Evolutionary conservation across 345 rosid genomes (phyloP), one percentile per base, ranked within the genome.

Genomic region (Aquilaria sinensis): DNA sequence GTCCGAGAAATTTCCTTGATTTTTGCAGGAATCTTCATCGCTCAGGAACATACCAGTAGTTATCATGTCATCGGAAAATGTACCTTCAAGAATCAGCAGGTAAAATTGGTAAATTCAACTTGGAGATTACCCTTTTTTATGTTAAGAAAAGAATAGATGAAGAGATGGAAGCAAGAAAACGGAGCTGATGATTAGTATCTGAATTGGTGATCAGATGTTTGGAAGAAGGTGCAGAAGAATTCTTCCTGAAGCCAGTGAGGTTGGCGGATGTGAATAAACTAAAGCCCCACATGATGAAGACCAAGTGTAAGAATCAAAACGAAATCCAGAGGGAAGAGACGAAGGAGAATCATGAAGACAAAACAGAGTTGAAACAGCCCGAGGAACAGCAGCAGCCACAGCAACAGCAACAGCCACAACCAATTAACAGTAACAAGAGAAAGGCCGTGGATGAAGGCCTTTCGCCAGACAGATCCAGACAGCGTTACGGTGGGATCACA

Each of bases 1-100:
- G 23, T 23, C 23, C 23, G 23, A 23, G 23, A 23, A 23, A 23
- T 23, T 31, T 43, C 29, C 11, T 65, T 9, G 58, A 31, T 59
- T 60, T 53, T 71, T 68, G 61, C 79, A 84, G 87, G 85, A 83
- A 70, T 83, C 90, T 54, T 75, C 86, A 33, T 77, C 77, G 56
- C 62, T 85, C 61, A 83, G 76, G 69, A 66, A 81, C 74, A 83
- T 85, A 57, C 95, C 95, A 3, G 89, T 83, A 5, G 89, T 87
- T 55, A 83, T 87, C 55, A 87, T 85, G 89, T 87, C 95, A 69
- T 87, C 95, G 23, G 91, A 87, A 74, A 85, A 87, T 69, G 90
- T 83, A 10, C 91, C 89, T 70, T 76, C 91, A 50, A 77, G 89
- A 55, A 81, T 87, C 73, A 81, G 51, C 75, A 78, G 87, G 87